These are phyloP conservation scores for Neocucurbitaria cava DNA, from an alignment of 2,329 filamentous ascomycete species.

Conservation along the genomic window DNA sequence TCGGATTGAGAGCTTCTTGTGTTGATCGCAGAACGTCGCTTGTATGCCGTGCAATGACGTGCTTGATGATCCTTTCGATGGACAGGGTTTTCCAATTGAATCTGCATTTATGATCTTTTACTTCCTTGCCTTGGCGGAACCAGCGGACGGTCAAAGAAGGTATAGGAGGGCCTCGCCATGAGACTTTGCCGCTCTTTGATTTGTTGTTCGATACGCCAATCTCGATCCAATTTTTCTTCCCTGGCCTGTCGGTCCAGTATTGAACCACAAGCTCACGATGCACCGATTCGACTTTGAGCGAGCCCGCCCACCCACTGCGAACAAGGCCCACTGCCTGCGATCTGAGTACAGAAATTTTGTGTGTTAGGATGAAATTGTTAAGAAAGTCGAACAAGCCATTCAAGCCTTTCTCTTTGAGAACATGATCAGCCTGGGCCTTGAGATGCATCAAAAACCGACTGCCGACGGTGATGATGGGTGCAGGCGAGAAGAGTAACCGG, in stretches of 20 bases:
- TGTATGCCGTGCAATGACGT: conserved; percentile 77
- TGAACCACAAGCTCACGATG: conserved; percentile 85
- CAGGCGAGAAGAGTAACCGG: conserved; percentile 79
- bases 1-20: conserved; percentile 63
- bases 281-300: conserved; percentile 77
- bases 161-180: conserved; percentile 43
- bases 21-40: conserved; percentile 71
- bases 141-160: conserved; percentile 70
- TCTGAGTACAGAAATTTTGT: conserved; percentile 84
- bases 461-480: conserved; percentile 65
- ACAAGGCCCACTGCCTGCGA: conserved; percentile 77
- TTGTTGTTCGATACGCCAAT: conserved; percentile 77
- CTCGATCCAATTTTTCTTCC: conserved; percentile 88
- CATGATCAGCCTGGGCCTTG: conserved; percentile 74
- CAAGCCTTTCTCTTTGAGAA: conserved; percentile 74
- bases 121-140: conserved; percentile 83
- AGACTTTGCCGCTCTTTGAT: conserved; percentile 41
- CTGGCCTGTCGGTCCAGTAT: conserved; percentile 80
- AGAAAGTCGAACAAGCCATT: conserved; percentile 83
- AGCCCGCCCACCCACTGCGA: conserved; percentile 77
- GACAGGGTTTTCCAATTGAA: conserved; percentile 74
- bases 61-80: conserved; percentile 74
- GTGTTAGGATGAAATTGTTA: conserved; percentile 86
- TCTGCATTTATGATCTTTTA: conserved; percentile 70
- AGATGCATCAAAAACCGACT: conserved; percentile 67